Evolutionary conservation across 2,329 filamentous ascomycete species (phyloP), one percentile per base, ranked within the genome.

Genomic region (Fusarium austroafricanum): DNA sequence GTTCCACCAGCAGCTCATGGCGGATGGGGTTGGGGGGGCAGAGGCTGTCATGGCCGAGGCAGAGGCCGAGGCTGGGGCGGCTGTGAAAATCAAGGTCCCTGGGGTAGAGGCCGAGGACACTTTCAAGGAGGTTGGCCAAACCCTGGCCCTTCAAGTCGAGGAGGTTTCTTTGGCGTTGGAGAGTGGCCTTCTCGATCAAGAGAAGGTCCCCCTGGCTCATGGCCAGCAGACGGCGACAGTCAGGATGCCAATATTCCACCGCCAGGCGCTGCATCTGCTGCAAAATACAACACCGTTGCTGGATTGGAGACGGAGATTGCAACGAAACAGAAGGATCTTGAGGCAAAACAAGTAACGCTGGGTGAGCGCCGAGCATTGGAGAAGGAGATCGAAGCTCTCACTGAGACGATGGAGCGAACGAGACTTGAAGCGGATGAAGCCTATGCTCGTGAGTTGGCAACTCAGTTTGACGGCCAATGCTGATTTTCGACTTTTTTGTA

Each of bases 351-450:
- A 14, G 56, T 71, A n/a, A 68, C 78, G 2, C 65, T 68, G 15
- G 61, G 52, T 12, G 67, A 72, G 33, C 70, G 66, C 42, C 47
- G 52, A 9, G 74, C 69, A 9, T 38, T 73, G 35, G 78, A 79
- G 52, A 75, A 68, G 59, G 79, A 81, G 66, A 73, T 84, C 39
- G 77, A 81, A 56, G 75, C 72, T 31, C 68, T 86, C 55, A 78
- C 78, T 40, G 63, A 67, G 14, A 75, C 77, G 45, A 68, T 84
- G 26, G 78, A 81, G 51, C 56, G 65, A 55, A 57, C 85, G 55
- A 74, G 78, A 61, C 61, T 83, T 8, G 79, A 83, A 71, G 83
- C 80, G 3, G 83, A 86, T 52, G 83, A 81, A 70, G 79, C 81
- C 62, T 82, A 82, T 61, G 84, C 82, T 29, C 76, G 78, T 61